Percentiles rank a stretch among this genome's conserved stretches.
Conservation (phyloP, 495 filamentous ascomycete genomes). For the Pseudotulostoma volvatum region DNA sequence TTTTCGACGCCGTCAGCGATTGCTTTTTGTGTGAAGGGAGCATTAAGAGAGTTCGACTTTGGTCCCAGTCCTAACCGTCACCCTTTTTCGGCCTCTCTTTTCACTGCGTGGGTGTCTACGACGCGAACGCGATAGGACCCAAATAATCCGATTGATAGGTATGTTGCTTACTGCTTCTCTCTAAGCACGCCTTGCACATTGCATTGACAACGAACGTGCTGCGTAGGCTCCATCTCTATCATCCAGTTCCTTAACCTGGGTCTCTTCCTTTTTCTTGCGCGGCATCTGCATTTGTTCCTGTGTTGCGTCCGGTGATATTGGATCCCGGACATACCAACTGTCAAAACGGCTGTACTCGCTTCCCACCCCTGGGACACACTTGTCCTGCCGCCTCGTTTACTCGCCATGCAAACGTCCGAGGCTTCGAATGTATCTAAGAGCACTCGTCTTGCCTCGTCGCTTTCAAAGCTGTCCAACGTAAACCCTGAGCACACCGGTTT, state of each 20-base stretch:
- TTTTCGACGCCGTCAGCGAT: no score
- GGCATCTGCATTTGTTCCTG: neutral
- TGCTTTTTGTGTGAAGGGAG: no score
- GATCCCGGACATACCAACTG: slow-evolving; percentile 8
- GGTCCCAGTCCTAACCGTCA: no score
- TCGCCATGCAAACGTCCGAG: slow-evolving; percentile 78
- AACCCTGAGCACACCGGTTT: slow-evolving; percentile 69
- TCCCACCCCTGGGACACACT: slow-evolving; percentile 52
- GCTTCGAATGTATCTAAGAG: slow-evolving; percentile 38
- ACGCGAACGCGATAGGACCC: no score
- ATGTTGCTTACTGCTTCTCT: neutral
- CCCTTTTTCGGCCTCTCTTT: no score
- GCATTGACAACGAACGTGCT: no score
- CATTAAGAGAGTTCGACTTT: no score
- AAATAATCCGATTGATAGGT: no score
- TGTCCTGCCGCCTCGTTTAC: slow-evolving; percentile 58
- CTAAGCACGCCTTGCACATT: neutral
- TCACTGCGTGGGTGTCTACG: no score
- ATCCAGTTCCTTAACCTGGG: no score
- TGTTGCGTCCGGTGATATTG: slow-evolving; percentile 6
- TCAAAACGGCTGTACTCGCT: slow-evolving; percentile 57
- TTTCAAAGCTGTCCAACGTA: slow-evolving; percentile 52
- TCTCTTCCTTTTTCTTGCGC: neutral
- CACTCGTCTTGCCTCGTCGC: slow-evolving; percentile 35
- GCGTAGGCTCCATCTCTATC: no score